Percentiles rank a stretch among this genome's conserved stretches.
Evolutionary conservation across 1,139 yeast species (phyloP).

Genomic region (Debaryomyces fabryi): DNA sequence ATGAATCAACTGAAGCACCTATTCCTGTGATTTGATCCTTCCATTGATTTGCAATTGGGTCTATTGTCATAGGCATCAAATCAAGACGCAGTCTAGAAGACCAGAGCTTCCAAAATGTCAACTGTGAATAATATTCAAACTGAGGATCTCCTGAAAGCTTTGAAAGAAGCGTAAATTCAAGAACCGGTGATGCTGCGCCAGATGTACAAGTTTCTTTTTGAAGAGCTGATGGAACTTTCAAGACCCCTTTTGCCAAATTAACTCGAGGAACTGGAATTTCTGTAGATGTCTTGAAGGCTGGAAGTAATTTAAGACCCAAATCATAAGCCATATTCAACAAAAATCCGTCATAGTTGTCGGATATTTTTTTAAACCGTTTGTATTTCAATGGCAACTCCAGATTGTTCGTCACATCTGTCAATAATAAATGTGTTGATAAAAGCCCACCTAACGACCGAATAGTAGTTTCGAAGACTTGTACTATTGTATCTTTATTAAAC

Average conservation of each 20-base stretch:
- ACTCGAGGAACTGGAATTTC: conserved; percentile 76
- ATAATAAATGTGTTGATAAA: conserved; percentile 71
- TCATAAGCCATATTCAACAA: conserved; percentile 69
- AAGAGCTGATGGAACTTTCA: conserved; percentile 39
- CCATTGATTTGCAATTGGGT: conserved; percentile 61
- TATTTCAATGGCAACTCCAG: conserved; percentile 9
- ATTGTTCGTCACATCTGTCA: conserved; percentile 52
- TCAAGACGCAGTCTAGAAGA: conserved; percentile 59
- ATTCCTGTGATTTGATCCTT: conserved; percentile 69
- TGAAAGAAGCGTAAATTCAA: conserved; percentile 78
- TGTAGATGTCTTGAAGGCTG: conserved; percentile 63
- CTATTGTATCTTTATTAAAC: conserved; percentile 67
- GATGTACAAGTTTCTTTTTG: conserved; percentile 79
- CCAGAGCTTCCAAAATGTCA: conserved; percentile 76
- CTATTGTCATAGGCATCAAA: conserved; percentile 77
- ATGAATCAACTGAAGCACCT: conserved; percentile 94
- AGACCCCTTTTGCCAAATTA: conserved; percentile 58
- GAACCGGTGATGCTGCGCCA: conserved; percentile 80
- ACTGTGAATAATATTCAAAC: conserved; percentile 64
- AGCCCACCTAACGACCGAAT: conserved; percentile 82
- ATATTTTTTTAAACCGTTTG: conserved; percentile 19
- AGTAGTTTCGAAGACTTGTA: conserved; percentile 86
- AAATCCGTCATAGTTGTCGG: conserved; percentile 63
- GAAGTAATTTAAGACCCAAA: conserved; percentile 65
- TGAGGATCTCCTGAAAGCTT: conserved; percentile 71